Percentiles rank a stretch among this genome's conserved stretches.
These are phyloP conservation scores for Plenodomus biglobosus DNA, from an alignment of 2,329 filamentous ascomycete species.

Conservation along the genomic window DNA sequence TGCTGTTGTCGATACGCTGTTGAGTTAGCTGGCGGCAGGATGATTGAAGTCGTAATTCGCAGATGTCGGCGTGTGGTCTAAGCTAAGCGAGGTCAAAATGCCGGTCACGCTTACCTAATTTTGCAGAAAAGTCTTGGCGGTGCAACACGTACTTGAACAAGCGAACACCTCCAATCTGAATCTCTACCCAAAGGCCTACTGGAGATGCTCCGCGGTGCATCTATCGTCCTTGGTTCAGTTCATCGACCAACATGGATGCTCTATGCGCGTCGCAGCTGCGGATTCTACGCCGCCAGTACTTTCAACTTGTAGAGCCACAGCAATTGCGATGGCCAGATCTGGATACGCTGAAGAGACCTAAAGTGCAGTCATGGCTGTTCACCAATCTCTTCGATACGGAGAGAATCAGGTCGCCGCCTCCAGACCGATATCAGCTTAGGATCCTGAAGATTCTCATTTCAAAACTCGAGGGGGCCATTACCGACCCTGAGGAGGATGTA, in stretches of 20 bases:
- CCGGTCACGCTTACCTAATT: constrained; percentile 10
- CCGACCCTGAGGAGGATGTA: constrained; percentile 87
- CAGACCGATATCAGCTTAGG: constrained; percentile 68
- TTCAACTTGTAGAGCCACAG: constrained; percentile 69
- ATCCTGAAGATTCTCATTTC: constrained; percentile 72
- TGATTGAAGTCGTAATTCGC: constrained; percentile 31
- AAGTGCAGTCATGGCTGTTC: constrained; percentile 69
- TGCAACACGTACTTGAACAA: constrained; percentile 6
- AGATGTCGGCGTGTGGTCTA: constrained; percentile 12
- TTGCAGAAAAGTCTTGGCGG: constrained; percentile 15
- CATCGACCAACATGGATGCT: constrained; percentile 12
- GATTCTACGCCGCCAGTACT: constrained; percentile 70
- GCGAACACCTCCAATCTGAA: neutral
- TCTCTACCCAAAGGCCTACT: neutral
- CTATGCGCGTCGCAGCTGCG: constrained; percentile 14
- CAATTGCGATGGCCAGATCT: constrained; percentile 65
- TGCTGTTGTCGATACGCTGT: constrained; percentile 34
- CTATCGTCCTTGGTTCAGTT: neutral
- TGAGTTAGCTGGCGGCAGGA: constrained; percentile 37
- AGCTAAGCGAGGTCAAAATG: constrained; percentile 10
- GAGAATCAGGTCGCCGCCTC: constrained; percentile 60
- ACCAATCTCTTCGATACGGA: constrained; percentile 65
- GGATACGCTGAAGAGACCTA: constrained; percentile 59
- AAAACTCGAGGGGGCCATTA: constrained; percentile 71
- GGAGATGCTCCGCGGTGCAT: neutral